Conservation (phyloP, 371 early-diverging fungal genomes). For the Mortierella sp. region DNA sequence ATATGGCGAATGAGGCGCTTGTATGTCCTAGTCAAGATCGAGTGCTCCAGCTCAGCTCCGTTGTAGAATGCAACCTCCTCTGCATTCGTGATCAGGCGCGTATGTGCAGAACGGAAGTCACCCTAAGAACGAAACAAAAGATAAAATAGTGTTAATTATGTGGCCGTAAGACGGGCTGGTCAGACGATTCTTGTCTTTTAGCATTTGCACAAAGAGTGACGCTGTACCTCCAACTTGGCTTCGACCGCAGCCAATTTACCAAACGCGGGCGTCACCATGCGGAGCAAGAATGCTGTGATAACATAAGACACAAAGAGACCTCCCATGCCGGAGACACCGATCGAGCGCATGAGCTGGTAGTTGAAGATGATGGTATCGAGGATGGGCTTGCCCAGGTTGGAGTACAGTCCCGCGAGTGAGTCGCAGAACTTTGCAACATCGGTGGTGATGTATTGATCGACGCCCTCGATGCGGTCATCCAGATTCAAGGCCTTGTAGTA, state of each 20-base stretch:
- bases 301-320: constrained; percentile 78
- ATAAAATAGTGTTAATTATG: background rate
- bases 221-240: constrained; percentile 78
- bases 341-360: constrained; percentile 80
- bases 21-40: constrained; percentile 79
- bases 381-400: constrained; percentile 88
- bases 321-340: constrained; percentile 79
- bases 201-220: no score
- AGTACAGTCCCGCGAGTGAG: constrained; percentile 77
- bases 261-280: constrained; percentile 85
- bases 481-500: constrained; percentile 88
- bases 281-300: constrained; percentile 74
- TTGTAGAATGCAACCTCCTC: constrained; percentile 91
- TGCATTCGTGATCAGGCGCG: constrained; percentile 88
- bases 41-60: constrained; percentile 81
- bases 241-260: constrained; percentile 88
- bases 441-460: constrained; percentile 90
- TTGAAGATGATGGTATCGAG: constrained; percentile 89
- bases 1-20: constrained; percentile 79
- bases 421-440: constrained; percentile 90
- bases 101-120: constrained; percentile 88
- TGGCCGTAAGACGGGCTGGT: no score
- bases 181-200: no score
- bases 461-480: constrained; percentile 86
- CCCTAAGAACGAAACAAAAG: constrained; percentile 59